phyloP scores from a whole-genome alignment of 208 protist genomes.

The Leishmania mexicana region DNA sequence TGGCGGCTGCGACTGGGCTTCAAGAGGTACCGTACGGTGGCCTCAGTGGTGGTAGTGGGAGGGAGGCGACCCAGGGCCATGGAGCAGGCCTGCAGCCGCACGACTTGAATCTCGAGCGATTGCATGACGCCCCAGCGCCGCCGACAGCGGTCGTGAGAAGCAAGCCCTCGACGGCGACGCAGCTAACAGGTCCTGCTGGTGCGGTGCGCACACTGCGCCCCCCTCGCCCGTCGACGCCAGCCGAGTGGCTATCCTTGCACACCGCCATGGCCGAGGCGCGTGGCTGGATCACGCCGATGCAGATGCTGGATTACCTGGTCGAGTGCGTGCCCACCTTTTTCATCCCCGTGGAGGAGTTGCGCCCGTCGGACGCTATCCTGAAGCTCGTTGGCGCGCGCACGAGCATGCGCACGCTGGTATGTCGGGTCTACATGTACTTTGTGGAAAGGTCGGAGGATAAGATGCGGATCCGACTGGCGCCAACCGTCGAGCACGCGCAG shows the following conservation, averaged over 20 bases:
- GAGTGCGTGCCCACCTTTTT: slow-evolving; percentile 85
- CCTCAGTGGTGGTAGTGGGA: neutral
- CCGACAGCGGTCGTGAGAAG: neutral
- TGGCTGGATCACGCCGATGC: slow-evolving; percentile 56
- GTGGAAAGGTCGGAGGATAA: slow-evolving; percentile 52
- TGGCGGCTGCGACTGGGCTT: slow-evolving; percentile 17
- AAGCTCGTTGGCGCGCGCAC: slow-evolving; percentile 56
- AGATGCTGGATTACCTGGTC: slow-evolving; percentile 82
- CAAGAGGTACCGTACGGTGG: slow-evolving; percentile 27
- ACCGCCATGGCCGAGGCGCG: slow-evolving; percentile 59
- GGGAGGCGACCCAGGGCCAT: neutral
- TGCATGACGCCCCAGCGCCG: slow-evolving; percentile 20
- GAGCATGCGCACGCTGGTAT: slow-evolving; percentile 52
- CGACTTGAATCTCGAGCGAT: slow-evolving; percentile 16
- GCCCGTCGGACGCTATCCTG: slow-evolving; percentile 50
- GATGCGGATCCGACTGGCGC: slow-evolving; percentile 48
- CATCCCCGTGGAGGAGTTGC: slow-evolving; percentile 53
- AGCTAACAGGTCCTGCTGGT: neutral
- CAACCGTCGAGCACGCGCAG: slow-evolving; percentile 42
- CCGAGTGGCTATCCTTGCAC: slow-evolving; percentile 51
- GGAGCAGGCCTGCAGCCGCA: slow-evolving; percentile 8
- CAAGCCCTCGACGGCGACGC: slow-evolving; percentile 7
- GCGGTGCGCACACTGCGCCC: neutral
- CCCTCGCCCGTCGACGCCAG: slow-evolving; percentile 8
- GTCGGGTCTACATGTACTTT: slow-evolving; percentile 71